Evolutionary conservation across 352 stramenopile genomes (phyloP).

Genomic region (Blastocystis sp.): DNA sequence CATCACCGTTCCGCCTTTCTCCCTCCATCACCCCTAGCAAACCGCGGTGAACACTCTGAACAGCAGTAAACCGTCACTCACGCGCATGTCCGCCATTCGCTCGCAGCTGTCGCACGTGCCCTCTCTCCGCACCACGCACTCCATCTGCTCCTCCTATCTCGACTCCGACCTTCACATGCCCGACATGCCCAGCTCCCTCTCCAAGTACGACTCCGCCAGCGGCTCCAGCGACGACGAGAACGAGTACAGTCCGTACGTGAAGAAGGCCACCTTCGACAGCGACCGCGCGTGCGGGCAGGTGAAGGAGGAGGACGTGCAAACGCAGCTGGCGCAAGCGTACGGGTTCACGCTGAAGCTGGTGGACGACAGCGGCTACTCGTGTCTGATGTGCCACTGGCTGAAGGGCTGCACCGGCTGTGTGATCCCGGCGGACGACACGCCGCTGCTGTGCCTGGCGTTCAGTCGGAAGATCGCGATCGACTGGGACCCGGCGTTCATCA

Average conservation of each 20-base stretch:
- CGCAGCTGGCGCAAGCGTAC: neutral
- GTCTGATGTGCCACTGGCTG: constrained; percentile 83
- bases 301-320: constrained; percentile 58
- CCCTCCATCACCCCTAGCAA: constrained; percentile 11
- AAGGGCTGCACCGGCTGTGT: constrained; percentile 82
- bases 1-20: neutral
- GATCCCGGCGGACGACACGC: constrained; percentile 76
- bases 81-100: neutral
- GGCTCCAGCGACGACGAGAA: neutral
- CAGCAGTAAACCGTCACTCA: neutral
- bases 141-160: constrained; percentile 47
- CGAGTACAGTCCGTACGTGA: neutral
- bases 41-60: constrained; percentile 62
- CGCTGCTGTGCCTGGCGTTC: constrained; percentile 75
- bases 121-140: neutral
- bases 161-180: constrained; percentile 11
- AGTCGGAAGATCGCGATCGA: constrained; percentile 84
- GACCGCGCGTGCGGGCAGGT: constrained; percentile 12
- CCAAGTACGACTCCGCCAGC: constrained; percentile 6
- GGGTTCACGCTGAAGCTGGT: constrained; percentile 82
- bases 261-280: neutral
- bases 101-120: neutral
- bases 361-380: constrained; percentile 80
- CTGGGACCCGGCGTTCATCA: constrained; percentile 83
- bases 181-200: neutral